These are phyloP conservation scores for Epichloe glyceriae DNA, from an alignment of 2,329 filamentous ascomycete genomes.

Conservation along the genomic window DNA sequence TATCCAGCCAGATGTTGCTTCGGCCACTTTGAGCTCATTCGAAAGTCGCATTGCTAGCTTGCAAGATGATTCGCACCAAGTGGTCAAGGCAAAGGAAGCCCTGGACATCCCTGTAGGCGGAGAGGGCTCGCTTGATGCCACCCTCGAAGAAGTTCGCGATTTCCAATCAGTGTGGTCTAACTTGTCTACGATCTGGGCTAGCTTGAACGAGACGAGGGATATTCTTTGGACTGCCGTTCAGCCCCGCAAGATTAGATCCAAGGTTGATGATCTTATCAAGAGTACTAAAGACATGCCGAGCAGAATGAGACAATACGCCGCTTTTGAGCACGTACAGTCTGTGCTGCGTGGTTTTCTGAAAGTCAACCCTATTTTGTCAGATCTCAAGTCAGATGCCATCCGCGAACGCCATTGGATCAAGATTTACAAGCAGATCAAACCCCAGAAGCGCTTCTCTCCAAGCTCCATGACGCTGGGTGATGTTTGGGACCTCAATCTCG, in stretches of 20 bases:
- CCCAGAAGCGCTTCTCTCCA: conserved; percentile 84
- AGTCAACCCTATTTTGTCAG: conserved; percentile 74
- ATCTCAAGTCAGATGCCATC: conserved; percentile 93
- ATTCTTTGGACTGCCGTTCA: conserved; percentile 91
- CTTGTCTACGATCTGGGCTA: conserved; percentile 91
- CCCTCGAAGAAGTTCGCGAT: conserved; percentile 92
- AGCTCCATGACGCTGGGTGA: conserved; percentile 94
- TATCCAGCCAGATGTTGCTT: conserved; percentile 80
- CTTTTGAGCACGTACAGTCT: conserved; percentile 96
- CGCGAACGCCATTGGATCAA: conserved; percentile 94
- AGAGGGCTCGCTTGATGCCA: conserved; percentile 69
- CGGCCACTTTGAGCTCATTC: conserved; percentile 67
- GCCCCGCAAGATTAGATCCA: conserved; percentile 79
- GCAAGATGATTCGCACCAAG: conserved; percentile 81
- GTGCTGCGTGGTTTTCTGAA: conserved; percentile 81
- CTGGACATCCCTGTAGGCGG: conserved; percentile 72
- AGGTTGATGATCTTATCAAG: conserved; percentile 85
- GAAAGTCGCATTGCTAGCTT: conserved; percentile 75
- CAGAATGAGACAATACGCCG: conserved; percentile 96
- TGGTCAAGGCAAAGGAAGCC: conserved; percentile 92
- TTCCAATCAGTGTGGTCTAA: conserved; percentile 98
- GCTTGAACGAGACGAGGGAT: conserved; percentile 84
- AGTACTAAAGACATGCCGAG: conserved; percentile 99
- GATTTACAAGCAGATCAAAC: conserved; percentile 92
- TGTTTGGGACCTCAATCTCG: conserved; percentile 93